These are phyloP conservation scores for Talaromyces adpressus DNA, from an alignment of 495 filamentous ascomycete genomes.

Conservation along the genomic window DNA sequence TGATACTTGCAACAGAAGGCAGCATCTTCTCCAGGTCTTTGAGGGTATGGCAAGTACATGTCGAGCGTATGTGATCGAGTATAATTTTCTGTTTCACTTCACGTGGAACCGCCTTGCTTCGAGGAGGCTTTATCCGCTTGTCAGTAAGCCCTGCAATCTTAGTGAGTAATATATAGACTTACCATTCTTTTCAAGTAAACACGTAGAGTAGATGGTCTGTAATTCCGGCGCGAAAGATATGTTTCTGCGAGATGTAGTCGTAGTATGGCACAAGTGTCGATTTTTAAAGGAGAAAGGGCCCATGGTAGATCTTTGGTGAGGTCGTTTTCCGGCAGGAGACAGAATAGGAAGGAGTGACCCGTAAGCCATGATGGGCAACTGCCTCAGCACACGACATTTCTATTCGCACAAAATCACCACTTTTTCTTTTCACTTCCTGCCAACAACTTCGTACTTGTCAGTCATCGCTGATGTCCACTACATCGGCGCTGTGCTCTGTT, in stretches of 20 bases:
- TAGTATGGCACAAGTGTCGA: not conserved
- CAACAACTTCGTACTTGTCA: not conserved
- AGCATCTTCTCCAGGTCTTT: slow-evolving; percentile 70
- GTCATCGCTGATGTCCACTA: not conserved
- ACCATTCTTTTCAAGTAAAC: not conserved
- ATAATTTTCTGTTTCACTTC: slow-evolving; percentile 56
- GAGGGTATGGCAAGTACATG: slow-evolving; percentile 59
- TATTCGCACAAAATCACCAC: not conserved
- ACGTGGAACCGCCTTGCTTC: slow-evolving; percentile 40
- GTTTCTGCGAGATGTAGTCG: not conserved
- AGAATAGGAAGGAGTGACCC: slow-evolving; percentile 7
- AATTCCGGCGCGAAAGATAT: not conserved
- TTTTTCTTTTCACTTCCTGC: not conserved
- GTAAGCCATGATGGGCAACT: not conserved
- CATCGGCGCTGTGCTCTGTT: not conserved
- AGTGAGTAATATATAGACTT: not conserved
- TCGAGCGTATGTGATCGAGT: slow-evolving; percentile 55
- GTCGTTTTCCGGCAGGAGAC: not conserved
- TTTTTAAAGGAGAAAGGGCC: not conserved
- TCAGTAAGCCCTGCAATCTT: not conserved
- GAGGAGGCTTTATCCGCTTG: slow-evolving; percentile 46
- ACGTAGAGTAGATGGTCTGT: not conserved
- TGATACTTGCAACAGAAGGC: slow-evolving; percentile 59
- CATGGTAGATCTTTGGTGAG: not conserved
- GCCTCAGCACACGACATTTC: not conserved